Conservation (phyloP, 257 asterid genomes). For the Agastache rugosa region DNA sequence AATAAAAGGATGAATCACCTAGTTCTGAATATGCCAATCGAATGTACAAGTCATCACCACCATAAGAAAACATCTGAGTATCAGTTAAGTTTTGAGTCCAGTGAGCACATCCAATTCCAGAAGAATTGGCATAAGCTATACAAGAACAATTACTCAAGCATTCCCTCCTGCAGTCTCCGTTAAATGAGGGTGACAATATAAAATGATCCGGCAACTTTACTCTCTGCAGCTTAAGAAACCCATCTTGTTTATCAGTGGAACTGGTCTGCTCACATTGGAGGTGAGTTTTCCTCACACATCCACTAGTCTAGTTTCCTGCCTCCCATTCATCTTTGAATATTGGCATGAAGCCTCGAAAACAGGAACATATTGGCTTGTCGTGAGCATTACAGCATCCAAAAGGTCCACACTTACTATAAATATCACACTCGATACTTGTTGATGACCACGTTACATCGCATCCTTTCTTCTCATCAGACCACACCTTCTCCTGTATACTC, state of each 20-base stretch:
- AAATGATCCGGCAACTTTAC: conserved; percentile 61
- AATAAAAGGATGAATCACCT: conserved; percentile 16
- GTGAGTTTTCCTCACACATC: conserved; percentile 52
- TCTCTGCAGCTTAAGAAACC: conserved; percentile 39
- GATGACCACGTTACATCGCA: conserved; percentile 30
- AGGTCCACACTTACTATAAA: neutral
- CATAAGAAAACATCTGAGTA: conserved; percentile 24
- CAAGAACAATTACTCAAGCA: conserved; percentile 45
- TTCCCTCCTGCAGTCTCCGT: conserved; percentile 19
- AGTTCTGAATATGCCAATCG: conserved; percentile 38
- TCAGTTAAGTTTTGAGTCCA: conserved; percentile 41
- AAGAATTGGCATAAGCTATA: conserved; percentile 33
- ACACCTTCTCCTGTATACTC: neutral
- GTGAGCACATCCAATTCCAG: conserved; percentile 41
- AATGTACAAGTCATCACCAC: conserved; percentile 32
- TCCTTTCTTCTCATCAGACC: neutral
- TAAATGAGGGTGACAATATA: neutral
- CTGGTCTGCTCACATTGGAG: conserved; percentile 40
- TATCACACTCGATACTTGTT: conserved; percentile 43
- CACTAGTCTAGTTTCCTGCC: conserved; percentile 55
- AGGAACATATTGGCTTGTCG: conserved; percentile 45
- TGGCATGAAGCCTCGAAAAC: conserved; percentile 59
- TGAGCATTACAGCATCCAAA: conserved; percentile 48
- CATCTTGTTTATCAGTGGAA: conserved; percentile 34
- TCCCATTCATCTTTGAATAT: conserved; percentile 47